These are phyloP conservation scores for Citrullus mucosospermus DNA, from an alignment of 306 rosid species.

Conservation along the genomic window DNA sequence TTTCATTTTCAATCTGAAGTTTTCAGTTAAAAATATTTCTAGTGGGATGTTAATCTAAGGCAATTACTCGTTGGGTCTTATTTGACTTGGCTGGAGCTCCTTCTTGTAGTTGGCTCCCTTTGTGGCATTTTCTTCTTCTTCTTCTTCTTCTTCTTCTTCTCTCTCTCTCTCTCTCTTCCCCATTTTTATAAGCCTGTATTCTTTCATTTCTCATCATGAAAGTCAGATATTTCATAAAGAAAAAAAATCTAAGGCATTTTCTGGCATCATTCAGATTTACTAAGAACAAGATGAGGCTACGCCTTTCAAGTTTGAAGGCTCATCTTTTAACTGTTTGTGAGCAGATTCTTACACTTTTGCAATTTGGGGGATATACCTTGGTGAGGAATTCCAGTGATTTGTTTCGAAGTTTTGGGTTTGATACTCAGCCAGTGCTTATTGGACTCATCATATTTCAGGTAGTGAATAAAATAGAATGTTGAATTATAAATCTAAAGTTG, in stretches of 20 bases:
- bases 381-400: constrained; percentile 84
- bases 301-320: background rate
- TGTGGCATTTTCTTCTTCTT: too few relatives aligned
- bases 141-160: too few relatives aligned
- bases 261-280: background rate
- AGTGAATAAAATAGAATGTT: constrained; percentile 2
- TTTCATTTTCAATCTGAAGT: background rate
- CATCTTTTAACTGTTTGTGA: constrained; percentile 2
- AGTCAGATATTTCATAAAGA: too few relatives aligned
- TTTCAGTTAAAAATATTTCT: background rate
- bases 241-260: background rate
- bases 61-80: too few relatives aligned
- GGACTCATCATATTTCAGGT: constrained; percentile 95
- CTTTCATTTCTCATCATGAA: too few relatives aligned
- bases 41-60: too few relatives aligned
- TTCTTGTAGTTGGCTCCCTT: too few relatives aligned
- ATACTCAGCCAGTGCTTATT: constrained; percentile 86
- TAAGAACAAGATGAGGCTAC: background rate
- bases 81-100: too few relatives aligned
- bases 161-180: too few relatives aligned
- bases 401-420: constrained; percentile 84
- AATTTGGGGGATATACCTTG: constrained; percentile 93
- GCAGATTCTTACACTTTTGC: constrained; percentile 85
- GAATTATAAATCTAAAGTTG: background rate
- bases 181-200: too few relatives aligned